Conservation (phyloP, 169 alveolate species). For the Toxoplasma gondii region DNA sequence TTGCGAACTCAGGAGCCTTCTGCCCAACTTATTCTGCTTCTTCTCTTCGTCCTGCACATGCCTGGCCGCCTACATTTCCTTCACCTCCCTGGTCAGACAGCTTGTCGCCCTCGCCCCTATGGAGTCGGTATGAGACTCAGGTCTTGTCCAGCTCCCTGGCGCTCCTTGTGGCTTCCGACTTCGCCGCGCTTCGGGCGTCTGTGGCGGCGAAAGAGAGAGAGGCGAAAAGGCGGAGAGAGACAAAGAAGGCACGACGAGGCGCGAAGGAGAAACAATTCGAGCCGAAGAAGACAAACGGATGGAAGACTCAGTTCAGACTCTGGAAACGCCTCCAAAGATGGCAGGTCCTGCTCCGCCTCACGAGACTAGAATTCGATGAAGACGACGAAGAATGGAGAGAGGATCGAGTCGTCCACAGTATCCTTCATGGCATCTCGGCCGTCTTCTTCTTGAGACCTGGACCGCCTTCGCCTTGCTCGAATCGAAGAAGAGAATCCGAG, state of each 20-base stretch:
- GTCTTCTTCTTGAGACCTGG: background rate
- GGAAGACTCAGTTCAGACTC: background rate
- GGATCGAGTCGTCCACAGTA: constrained; percentile 11
- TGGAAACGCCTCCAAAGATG: constrained; percentile 9
- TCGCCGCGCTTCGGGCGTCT: background rate
- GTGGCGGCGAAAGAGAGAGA: background rate
- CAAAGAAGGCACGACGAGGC: background rate
- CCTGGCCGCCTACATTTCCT: background rate
- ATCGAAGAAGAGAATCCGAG: background rate
- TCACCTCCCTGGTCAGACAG: background rate
- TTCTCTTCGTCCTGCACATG: background rate
- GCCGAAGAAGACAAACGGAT: background rate
- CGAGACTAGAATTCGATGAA: constrained; percentile 6
- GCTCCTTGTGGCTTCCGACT: background rate
- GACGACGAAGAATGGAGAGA: constrained; percentile 33
- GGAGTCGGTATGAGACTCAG: background rate
- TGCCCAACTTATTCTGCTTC: background rate
- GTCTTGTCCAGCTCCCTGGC: background rate
- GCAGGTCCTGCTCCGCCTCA: background rate
- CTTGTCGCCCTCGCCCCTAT: background rate
- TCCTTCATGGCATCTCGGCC: constrained; percentile 21
- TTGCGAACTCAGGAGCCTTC: background rate
- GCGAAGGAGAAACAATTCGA: background rate
- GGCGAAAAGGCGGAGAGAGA: background rate
- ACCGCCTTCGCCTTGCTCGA: background rate